phyloP scores from a whole-genome alignment of 2,329 filamentous ascomycete genomes.

The Apiospora rasikravindrae region DNA sequence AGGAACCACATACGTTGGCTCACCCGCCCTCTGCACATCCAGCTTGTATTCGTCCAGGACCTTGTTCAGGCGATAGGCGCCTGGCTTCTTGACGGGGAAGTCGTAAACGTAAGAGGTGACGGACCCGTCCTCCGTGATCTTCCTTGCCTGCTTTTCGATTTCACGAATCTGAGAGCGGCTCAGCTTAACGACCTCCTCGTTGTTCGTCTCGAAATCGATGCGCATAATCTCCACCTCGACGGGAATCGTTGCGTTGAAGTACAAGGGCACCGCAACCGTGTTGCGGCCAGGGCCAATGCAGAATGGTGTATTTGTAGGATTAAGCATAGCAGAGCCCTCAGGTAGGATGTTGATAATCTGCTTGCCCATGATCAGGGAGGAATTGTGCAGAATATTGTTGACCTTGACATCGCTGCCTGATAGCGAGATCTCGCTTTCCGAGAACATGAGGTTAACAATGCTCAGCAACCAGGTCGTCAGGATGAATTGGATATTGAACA shows the following conservation, averaged over 20 bases:
- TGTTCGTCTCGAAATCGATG: slow-evolving; percentile 80
- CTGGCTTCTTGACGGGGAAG: slow-evolving; percentile 81
- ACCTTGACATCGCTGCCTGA: slow-evolving; percentile 93
- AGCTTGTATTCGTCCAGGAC: slow-evolving; percentile 94
- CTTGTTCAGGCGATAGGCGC: slow-evolving; percentile 82
- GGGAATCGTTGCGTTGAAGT: slow-evolving; percentile 91
- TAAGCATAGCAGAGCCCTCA: slow-evolving; percentile 90
- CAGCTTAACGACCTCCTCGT: slow-evolving; percentile 81
- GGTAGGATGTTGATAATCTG: slow-evolving; percentile 98
- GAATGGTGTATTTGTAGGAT: slow-evolving; percentile 79
- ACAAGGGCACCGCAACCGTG: slow-evolving; percentile 75
- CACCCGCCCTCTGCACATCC: slow-evolving; percentile 78
- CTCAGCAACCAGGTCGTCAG: slow-evolving; percentile 75
- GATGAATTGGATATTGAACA: slow-evolving; percentile 89
- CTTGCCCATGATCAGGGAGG: slow-evolving; percentile 91
- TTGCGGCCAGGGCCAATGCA: slow-evolving; percentile 73
- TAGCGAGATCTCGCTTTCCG: slow-evolving; percentile 90
- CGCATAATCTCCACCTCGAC: slow-evolving; percentile 88
- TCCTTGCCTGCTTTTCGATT: slow-evolving; percentile 71
- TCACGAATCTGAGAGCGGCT: slow-evolving; percentile 74
- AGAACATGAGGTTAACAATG: slow-evolving; percentile 75
- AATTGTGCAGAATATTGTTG: slow-evolving; percentile 85
- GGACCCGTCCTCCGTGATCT: slow-evolving; percentile 67
- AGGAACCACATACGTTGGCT: slow-evolving; percentile 81
- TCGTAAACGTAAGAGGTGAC: slow-evolving; percentile 69